Evolutionary conservation across 148 eudicot genomes (phyloP).

Genomic region (Rhododendron vialii): DNA sequence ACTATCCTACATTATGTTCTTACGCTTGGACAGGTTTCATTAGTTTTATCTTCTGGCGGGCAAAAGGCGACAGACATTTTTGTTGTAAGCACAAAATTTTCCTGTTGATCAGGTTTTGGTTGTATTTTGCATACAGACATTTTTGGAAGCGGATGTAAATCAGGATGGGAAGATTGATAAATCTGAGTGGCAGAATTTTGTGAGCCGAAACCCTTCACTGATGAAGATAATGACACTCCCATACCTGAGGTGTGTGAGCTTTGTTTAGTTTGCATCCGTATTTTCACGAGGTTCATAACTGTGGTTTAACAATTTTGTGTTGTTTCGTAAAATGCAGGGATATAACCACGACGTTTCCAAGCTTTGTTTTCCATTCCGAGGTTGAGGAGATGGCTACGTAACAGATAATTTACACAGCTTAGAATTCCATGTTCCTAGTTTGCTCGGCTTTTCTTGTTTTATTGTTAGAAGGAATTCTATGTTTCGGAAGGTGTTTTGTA

Average conservation of each 20-base stretch:
- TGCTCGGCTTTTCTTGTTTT: background rate
- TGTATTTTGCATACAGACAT: conserved; percentile 49
- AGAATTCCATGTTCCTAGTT: background rate
- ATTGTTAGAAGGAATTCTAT: background rate
- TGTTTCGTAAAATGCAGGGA: conserved; percentile 46
- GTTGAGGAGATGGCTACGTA: conserved; percentile 63
- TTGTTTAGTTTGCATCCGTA: background rate
- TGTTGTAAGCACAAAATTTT: background rate
- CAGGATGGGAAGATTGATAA: conserved; percentile 82
- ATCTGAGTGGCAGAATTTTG: conserved; percentile 83
- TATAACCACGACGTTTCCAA: conserved; percentile 73
- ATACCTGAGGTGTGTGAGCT: conserved; percentile 60
- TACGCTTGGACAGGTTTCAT: background rate
- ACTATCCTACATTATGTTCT: background rate
- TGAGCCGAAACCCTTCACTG: conserved; percentile 67
- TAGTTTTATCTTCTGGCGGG: background rate
- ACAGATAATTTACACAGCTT: background rate
- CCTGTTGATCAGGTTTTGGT: background rate
- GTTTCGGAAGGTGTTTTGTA: background rate
- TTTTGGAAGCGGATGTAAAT: conserved; percentile 74
- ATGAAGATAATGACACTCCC: conserved; percentile 91
- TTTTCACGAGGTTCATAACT: background rate
- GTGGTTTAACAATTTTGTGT: background rate
- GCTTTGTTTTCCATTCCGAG: conserved; percentile 70
- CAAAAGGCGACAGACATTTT: background rate